Percentiles rank a stretch among this genome's conserved stretches.
Conservation (phyloP, 257 asterid genomes). For the Petunia secreta region DNA sequence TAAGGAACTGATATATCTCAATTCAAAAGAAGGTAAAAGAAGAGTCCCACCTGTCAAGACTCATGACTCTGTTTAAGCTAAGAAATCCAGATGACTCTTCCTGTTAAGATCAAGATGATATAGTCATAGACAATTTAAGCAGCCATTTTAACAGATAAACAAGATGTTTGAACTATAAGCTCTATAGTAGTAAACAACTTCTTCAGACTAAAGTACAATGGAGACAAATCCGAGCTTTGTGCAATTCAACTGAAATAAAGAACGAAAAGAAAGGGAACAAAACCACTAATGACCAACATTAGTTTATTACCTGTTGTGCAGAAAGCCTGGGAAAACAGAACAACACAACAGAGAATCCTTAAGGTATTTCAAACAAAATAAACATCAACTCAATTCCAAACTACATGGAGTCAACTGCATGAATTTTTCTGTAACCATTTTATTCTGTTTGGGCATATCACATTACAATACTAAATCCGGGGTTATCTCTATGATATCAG, state of each 20-base stretch:
- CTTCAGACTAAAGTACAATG: conserved; percentile 21
- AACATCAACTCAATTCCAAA: not conserved
- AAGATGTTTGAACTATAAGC: not conserved
- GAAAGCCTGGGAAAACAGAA: not conserved
- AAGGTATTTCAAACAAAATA: not conserved
- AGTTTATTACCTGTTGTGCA: not conserved
- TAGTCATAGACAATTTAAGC: not conserved
- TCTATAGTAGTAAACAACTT: conserved; percentile 7
- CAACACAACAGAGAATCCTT: not conserved
- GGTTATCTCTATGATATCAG: too few relatives aligned
- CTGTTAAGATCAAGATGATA: conserved; percentile 41
- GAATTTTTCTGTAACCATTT: not conserved
- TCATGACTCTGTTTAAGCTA: conserved; percentile 92
- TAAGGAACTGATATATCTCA: not conserved
- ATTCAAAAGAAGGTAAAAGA: not conserved
- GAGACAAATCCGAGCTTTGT: not conserved
- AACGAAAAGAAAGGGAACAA: not conserved
- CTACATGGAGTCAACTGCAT: not conserved
- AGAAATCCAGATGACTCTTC: conserved; percentile 86
- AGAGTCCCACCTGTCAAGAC: conserved; percentile 69
- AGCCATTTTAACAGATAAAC: not conserved
- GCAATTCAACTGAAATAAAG: not conserved
- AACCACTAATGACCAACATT: not conserved
- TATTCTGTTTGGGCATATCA: not conserved
- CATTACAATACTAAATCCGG: not conserved